These are phyloP conservation scores for Penicillium longicatenatum DNA, from an alignment of 495 filamentous ascomycete species.

Conservation along the genomic window DNA sequence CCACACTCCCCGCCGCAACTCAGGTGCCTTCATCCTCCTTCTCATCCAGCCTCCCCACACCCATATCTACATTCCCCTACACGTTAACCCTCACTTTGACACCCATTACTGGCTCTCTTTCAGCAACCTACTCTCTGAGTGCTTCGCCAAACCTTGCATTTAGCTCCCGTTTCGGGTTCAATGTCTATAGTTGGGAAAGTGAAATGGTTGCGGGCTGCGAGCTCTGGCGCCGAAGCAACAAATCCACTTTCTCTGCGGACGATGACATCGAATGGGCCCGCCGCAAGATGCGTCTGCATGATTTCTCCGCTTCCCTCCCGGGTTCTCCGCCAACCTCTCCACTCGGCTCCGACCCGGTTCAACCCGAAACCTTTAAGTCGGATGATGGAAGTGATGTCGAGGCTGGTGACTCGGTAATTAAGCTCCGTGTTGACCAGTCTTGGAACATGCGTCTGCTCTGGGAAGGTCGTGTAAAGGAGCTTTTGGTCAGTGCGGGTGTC, in stretches of 20 bases:
- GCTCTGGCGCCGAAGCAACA: conserved; percentile 69
- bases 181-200: conserved; percentile 97
- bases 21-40: conserved; percentile 45
- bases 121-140: conserved; percentile 84
- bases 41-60: conserved; percentile 24
- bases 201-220: conserved; percentile 89
- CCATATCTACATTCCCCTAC: conserved; percentile 68
- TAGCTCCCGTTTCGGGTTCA: conserved; percentile 91
- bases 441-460: conserved; percentile 83
- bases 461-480: conserved; percentile 91
- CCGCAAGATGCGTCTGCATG: conserved; percentile 40
- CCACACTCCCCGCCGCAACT: conserved; percentile 83
- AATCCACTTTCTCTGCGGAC: conserved; percentile 30
- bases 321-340: conserved; percentile 26
- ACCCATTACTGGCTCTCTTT: conserved; percentile 89
- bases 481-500: conserved; percentile 87
- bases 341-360: conserved; percentile 23
- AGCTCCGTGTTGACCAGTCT: conserved; percentile 83
- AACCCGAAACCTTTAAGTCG: conserved; percentile 20
- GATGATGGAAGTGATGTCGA: conserved; percentile 50
- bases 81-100: conserved; percentile 91
- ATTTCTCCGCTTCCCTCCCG: conserved; percentile 28
- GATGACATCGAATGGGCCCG: conserved; percentile 50
- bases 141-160: conserved; percentile 80
- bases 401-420: conserved; percentile 81